Percentiles rank a stretch among this genome's conserved stretches.
These are phyloP conservation scores for Actinomucor elegans DNA, from an alignment of 371 early-diverging fungal species.

Conservation along the genomic window DNA sequence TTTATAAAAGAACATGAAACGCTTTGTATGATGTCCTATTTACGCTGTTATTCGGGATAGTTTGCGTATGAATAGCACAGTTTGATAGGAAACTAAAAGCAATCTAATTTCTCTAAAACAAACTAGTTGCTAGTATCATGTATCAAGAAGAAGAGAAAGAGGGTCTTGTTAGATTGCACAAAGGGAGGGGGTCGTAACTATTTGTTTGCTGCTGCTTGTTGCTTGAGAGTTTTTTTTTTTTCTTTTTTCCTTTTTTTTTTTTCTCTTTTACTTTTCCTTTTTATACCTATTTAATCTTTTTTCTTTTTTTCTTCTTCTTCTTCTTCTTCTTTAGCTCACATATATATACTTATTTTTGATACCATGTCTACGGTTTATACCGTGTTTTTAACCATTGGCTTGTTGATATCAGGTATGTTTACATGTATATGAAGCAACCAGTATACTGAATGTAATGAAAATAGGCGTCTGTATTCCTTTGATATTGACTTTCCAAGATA, in stretches of 20 bases:
- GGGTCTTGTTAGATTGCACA: too few relatives aligned
- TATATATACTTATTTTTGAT: too few relatives aligned
- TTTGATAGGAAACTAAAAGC: background rate
- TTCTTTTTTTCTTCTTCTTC: background rate
- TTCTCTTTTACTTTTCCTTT: background rate
- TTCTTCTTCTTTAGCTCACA: background rate
- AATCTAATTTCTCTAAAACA: background rate
- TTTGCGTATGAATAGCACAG: too few relatives aligned
- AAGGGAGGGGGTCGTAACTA: too few relatives aligned
- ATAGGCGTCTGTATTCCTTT: constrained; percentile 46
- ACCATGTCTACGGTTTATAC: constrained; percentile 19
- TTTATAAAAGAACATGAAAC: too few relatives aligned
- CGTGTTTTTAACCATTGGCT: constrained; percentile 22
- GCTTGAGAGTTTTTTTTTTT: constrained; percentile 7
- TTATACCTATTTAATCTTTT: constrained; percentile 4
- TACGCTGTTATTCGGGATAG: too few relatives aligned
- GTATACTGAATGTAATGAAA: too few relatives aligned
- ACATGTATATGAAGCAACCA: too few relatives aligned
- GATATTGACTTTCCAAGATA: constrained; percentile 43
- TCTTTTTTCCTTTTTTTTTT: background rate
- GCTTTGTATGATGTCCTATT: too few relatives aligned
- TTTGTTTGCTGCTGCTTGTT: too few relatives aligned
- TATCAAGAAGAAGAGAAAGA: background rate
- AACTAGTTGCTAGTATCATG: background rate
- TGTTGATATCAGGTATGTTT: constrained; percentile 23